Evolutionary conservation across 805 yeast species (phyloP).

Genomic region (Wickerhamomyces silvicola): DNA sequence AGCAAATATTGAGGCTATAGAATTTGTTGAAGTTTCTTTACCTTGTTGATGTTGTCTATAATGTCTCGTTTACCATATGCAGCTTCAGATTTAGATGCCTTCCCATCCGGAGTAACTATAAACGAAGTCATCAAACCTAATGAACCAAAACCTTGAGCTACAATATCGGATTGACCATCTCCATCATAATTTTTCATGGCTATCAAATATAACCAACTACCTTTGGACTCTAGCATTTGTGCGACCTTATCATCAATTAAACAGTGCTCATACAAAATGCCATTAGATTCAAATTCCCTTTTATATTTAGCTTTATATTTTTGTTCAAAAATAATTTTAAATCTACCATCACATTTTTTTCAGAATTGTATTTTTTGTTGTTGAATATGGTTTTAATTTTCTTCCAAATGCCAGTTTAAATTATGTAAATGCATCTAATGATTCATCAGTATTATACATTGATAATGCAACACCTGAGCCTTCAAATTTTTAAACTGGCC

Average conservation of each 20-base stretch:
- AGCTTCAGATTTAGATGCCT: conserved; percentile 92
- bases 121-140: conserved; percentile 96
- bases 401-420: conserved; percentile 81
- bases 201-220: conserved; percentile 90
- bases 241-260: conserved; percentile 98
- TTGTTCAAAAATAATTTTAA: conserved; percentile 87
- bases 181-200: conserved; percentile 98
- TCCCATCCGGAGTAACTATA: conserved; percentile 94
- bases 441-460: conserved; percentile 94
- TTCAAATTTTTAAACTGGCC: conserved; percentile 61
- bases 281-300: conserved; percentile 61
- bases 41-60: conserved; percentile 95
- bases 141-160: conserved; percentile 97
- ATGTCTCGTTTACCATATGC: conserved; percentile 99
- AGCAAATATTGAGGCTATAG: conserved; percentile 95
- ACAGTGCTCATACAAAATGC: conserved; percentile 97
- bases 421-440: conserved; percentile 87
- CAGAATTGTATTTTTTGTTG: conserved; percentile 92
- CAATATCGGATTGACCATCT: conserved; percentile 94
- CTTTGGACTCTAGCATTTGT: conserved; percentile 93
- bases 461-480: conserved; percentile 74
- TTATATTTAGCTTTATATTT: conserved; percentile 69
- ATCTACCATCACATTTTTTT: conserved; percentile 92
- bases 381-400: conserved; percentile 72
- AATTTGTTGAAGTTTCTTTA: conserved; percentile 93